Base-by-base conservation (phyloP, 2,329 filamentous ascomycete genomes). In the Zymoseptoria tritici region DNA sequence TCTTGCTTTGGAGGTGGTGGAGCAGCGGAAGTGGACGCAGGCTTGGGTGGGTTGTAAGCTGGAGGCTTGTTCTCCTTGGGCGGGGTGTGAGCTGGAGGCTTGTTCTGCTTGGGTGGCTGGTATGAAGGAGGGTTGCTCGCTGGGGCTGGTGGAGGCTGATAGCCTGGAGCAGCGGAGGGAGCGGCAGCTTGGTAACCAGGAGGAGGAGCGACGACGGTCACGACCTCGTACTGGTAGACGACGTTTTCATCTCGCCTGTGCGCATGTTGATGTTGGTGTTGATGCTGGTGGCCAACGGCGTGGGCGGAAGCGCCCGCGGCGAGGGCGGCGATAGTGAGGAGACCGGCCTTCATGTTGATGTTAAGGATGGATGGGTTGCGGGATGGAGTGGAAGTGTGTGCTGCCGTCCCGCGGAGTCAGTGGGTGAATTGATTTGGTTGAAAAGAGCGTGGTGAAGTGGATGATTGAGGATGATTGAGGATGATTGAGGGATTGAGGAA, bases 71-170 rank as follows among this genome's bases (percentile, higher is more conserved):
- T 61, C 50, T 9, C 61, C 22, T 54, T 55, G 55, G 58, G 60
- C 66, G 24, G 59, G 29, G 22, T 55, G 29, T 62, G 56, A 2
- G 58, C 50, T 9, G 26, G 58, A 57, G 16, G 62, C 56, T 58
- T 57, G 7, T 77, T 24, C 22, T 24, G 22, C 29, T 58, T 58
- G 46, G 51, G 49, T 58, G 59, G 31, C 61, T 3, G 52, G 21
- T 22, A 22, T 22, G 21, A 2, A 22, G 21, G 21, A 4, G 21
- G 21, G 59, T 54, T 60, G 63, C 46, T 26, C 16, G 21, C 54
- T 49, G 26, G 53, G 31, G 36, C 31, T 56, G 9, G 51, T 74
- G 79, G 52, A 87, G 82, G 72, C 82, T 87, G 67, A 88, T 79
- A 26, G 85, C 70, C 21, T 24, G 22, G 3, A 2, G 22, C 3